Percentiles rank a stretch among this genome's conserved stretches.
Conservation (phyloP, 2,329 filamentous ascomycete genomes). For the Epichloe bromicola region DNA sequence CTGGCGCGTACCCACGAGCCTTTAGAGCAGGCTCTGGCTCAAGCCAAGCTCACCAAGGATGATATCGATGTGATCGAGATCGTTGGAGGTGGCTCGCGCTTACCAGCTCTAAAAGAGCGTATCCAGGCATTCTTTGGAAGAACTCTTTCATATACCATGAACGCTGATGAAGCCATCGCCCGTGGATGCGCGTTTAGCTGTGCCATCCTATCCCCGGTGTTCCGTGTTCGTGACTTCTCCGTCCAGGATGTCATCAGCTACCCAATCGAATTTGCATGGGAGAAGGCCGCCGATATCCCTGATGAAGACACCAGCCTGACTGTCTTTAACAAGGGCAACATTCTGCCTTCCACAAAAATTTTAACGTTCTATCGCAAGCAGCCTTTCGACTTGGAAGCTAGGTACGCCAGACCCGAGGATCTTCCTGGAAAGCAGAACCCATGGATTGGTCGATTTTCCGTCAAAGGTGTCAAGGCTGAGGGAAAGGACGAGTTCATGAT, state of each 20-base stretch:
- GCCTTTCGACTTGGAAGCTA: slow-evolving; percentile 88
- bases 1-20: slow-evolving; percentile 59
- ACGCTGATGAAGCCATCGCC: slow-evolving; percentile 94
- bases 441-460: slow-evolving; percentile 95
- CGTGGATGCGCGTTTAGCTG: slow-evolving; percentile 95
- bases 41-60: slow-evolving; percentile 79
- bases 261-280: slow-evolving; percentile 97
- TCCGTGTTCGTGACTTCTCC: slow-evolving; percentile 96
- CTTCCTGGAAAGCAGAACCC: slow-evolving; percentile 84
- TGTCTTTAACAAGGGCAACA: slow-evolving; percentile 94
- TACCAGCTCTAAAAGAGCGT: slow-evolving; percentile 80
- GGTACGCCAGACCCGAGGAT: slow-evolving; percentile 74
- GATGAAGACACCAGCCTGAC: slow-evolving; percentile 96
- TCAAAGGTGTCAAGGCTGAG: slow-evolving; percentile 93
- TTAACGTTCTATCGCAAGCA: slow-evolving; percentile 99
- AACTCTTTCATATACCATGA: slow-evolving; percentile 85
- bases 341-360: slow-evolving; percentile 97
- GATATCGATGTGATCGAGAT: slow-evolving; percentile 92
- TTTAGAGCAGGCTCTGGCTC: slow-evolving; percentile 83
- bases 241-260: slow-evolving; percentile 97
- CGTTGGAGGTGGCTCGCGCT: slow-evolving; percentile 87
- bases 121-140: slow-evolving; percentile 90
- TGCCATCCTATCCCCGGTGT: slow-evolving; percentile 90
- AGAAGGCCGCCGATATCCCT: slow-evolving; percentile 95
- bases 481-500: slow-evolving; percentile 97